These are phyloP conservation scores for Colletotrichum horii DNA, from an alignment of 2,329 filamentous ascomycete genomes.

Conservation along the genomic window DNA sequence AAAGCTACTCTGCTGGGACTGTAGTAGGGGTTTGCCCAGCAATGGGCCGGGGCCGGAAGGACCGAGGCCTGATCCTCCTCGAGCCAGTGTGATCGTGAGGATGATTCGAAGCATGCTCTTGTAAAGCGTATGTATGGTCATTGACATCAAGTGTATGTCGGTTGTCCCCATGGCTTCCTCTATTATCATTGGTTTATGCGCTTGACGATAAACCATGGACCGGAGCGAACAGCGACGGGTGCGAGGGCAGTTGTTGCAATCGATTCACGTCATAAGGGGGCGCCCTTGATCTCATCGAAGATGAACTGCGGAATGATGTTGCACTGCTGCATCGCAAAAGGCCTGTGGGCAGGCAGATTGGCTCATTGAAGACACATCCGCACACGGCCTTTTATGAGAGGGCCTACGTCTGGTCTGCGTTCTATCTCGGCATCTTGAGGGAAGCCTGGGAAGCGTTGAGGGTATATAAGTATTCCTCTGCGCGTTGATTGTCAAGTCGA, in stretches of 20 bases:
- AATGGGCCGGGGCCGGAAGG: not conserved
- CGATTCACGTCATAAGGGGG: rapidly evolving
- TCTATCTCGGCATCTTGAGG: rapidly evolving
- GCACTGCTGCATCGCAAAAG: not conserved
- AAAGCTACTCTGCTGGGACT: not conserved
- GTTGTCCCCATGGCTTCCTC: not conserved
- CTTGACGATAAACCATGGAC: not conserved
- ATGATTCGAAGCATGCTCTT: not conserved
- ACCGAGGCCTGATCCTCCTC: not conserved
- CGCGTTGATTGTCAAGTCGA: not conserved
- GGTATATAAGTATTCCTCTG: not conserved
- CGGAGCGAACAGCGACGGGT: not conserved
- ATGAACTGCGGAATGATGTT: not conserved
- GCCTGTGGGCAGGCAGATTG: not conserved
- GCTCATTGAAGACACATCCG: not conserved
- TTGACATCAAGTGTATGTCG: not conserved
- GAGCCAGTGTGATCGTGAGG: not conserved
- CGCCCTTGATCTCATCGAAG: not conserved
- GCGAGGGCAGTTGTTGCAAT: not conserved
- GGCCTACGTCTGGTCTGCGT: not conserved
- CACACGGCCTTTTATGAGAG: not conserved
- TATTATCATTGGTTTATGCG: not conserved
- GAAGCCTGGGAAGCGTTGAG: not conserved
- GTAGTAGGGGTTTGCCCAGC: rapidly evolving
- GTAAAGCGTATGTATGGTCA: not conserved